Conservation (phyloP, 805 yeast genomes). For the Kodamaea nitidulidarum region DNA sequence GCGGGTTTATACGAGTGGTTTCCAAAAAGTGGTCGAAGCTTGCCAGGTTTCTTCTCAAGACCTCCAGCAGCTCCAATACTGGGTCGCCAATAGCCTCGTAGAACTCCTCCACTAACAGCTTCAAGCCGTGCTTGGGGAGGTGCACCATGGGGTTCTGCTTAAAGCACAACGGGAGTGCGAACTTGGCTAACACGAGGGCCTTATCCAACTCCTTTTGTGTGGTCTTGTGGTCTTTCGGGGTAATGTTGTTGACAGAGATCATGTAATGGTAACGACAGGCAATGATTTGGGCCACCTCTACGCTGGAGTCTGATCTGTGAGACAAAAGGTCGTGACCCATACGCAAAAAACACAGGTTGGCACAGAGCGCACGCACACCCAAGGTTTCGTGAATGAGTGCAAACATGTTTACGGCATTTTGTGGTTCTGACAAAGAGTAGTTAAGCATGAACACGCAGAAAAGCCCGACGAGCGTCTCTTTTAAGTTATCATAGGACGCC, state of each 20-base stretch:
- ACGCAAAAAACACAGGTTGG: constrained; percentile 53
- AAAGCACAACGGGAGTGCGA: constrained; percentile 53
- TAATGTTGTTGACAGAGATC: constrained; percentile 54
- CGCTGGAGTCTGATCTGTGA: constrained; percentile 45
- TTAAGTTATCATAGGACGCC: constrained; percentile 41
- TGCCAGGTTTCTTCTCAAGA: constrained; percentile 44
- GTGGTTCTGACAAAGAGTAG: constrained; percentile 17
- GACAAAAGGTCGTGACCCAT: constrained; percentile 55
- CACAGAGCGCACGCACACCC: constrained; percentile 69
- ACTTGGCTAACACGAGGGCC: constrained; percentile 39
- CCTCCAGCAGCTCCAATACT: constrained; percentile 34
- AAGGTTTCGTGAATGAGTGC: constrained; percentile 67
- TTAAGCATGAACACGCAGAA: constrained; percentile 38
- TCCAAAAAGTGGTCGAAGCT: constrained; percentile 46
- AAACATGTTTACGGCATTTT: constrained; percentile 43
- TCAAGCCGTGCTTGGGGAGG: constrained; percentile 66
- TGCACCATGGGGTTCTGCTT: constrained; percentile 56
- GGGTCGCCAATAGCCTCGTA: constrained; percentile 72
- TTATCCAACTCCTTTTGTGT: constrained; percentile 29
- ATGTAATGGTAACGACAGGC: constrained; percentile 73
- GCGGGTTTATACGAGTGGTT: constrained; percentile 38
- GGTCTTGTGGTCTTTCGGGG: constrained; percentile 62
- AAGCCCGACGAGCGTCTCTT: constrained; percentile 41
- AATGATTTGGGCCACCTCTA: constrained; percentile 73
- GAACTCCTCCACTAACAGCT: constrained; percentile 64